Percentiles rank a stretch among this genome's conserved stretches.
phyloP scores from a whole-genome alignment of 257 asterid species.

The Solanum chiquidenum region DNA sequence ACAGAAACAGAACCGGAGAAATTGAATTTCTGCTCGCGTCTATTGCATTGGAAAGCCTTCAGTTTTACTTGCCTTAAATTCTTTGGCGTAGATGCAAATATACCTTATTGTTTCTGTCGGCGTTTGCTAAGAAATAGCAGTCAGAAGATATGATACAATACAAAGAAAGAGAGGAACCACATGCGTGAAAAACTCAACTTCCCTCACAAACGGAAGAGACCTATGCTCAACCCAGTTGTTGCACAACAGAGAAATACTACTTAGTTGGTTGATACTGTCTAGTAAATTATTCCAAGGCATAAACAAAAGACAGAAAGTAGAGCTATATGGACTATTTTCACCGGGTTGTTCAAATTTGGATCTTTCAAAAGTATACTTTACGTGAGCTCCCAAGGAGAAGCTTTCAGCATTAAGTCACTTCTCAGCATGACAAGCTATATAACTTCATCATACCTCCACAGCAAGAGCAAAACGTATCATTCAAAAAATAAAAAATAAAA shows the following conservation, averaged over 20 bases:
- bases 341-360: neutral
- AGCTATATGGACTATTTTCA: neutral
- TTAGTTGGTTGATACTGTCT: neutral
- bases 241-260: neutral
- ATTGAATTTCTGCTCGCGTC: neutral
- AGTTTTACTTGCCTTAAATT: neutral
- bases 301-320: neutral
- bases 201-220: neutral
- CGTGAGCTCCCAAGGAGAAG: neutral
- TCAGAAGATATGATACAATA: neutral
- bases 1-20: neutral
- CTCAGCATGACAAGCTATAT: conserved; percentile 34
- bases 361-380: neutral
- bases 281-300: neutral
- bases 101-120: neutral
- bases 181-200: neutral
- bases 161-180: neutral
- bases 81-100: neutral
- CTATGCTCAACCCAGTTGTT: neutral
- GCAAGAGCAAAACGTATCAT: conserved; percentile 9
- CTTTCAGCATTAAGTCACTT: neutral
- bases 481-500: conserved; percentile 1
- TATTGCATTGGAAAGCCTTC: neutral
- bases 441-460: conserved; percentile 19
- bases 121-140: neutral